phyloP scores from a whole-genome alignment of 768 basidiomycete genomes.

The Russula vinacea region DNA sequence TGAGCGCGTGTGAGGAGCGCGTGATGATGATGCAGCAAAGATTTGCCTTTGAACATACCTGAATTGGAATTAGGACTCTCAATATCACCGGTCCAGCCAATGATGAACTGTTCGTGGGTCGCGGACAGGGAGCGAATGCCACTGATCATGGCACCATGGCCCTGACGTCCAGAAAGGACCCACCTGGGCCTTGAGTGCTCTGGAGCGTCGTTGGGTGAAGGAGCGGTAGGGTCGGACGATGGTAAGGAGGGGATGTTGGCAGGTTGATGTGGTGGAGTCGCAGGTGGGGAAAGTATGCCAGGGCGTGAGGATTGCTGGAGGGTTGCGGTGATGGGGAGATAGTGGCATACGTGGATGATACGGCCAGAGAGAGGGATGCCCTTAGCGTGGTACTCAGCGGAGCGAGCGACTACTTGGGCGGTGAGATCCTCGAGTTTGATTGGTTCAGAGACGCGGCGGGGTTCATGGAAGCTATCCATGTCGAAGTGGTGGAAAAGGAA shows the following conservation, averaged over 20 bases:
- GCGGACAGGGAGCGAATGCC: conserved; percentile 82
- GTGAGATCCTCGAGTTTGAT: conserved; percentile 72
- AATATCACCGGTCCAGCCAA: conserved; percentile 95
- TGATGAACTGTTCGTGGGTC: conserved; percentile 85
- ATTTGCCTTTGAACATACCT: conserved; percentile 10
- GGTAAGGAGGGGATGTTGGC: conserved; percentile 44
- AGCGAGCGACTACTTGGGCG: conserved; percentile 65
- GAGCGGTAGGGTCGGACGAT: conserved; percentile 18
- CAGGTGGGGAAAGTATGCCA: conserved; percentile 68
- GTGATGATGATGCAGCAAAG: conserved; percentile 25
- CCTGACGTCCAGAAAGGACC: conserved; percentile 76
- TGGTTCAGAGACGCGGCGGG: conserved; percentile 41
- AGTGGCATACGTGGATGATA: conserved; percentile 89
- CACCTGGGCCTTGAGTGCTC: conserved; percentile 46
- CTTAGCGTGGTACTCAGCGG: conserved; percentile 64
- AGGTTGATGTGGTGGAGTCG: conserved; percentile 65
- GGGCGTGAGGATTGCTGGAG: conserved; percentile 41
- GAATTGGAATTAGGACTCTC: conserved; percentile 40
- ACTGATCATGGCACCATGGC: conserved; percentile 92
- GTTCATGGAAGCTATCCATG: conserved; percentile 76
- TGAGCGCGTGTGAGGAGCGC: background rate
- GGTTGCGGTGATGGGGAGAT: conserved; percentile 75
- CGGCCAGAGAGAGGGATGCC: conserved; percentile 79
- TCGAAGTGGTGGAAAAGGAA: background rate
- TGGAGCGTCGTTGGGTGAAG: conserved; percentile 25